Conservation (phyloP, 2,329 filamentous ascomycete genomes). For the Venturia asperata region DNA sequence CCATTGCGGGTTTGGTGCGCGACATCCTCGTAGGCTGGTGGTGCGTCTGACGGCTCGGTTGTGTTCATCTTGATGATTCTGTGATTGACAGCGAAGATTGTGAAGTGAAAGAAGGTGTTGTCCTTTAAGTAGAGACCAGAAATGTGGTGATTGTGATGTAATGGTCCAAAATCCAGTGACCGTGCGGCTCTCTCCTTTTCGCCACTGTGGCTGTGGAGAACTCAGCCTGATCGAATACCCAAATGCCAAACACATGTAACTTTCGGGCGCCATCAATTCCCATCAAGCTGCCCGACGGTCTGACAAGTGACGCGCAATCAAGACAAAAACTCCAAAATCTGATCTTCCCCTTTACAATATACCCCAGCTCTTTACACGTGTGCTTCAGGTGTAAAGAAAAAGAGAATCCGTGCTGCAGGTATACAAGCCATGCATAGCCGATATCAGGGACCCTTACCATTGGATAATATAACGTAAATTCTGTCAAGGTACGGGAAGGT, state of each 20-base stretch:
- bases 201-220: not conserved
- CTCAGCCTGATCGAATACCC: no score
- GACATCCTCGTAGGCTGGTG: constrained; percentile 7
- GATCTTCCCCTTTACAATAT: not conserved
- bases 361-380: not conserved
- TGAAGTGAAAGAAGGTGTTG: not conserved
- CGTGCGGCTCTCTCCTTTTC: not conserved
- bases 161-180: not conserved
- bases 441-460: not conserved
- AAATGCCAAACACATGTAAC: no score
- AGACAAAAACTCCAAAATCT: not conserved
- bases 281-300: no score
- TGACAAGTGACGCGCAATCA: not conserved
- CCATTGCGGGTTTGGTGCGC: constrained; percentile 38
- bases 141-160: not conserved
- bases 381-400: not conserved
- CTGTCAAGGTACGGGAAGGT: not conserved
- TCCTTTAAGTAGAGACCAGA: not conserved
- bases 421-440: not conserved
- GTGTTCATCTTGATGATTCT: not conserved
- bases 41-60: constrained; percentile 6
- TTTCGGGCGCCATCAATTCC: no score
- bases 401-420: not conserved
- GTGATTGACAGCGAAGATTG: not conserved
- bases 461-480: not conserved